Base-by-base conservation (phyloP, 768 basidiomycete genomes). In the Xerocomellus intermedius region DNA sequence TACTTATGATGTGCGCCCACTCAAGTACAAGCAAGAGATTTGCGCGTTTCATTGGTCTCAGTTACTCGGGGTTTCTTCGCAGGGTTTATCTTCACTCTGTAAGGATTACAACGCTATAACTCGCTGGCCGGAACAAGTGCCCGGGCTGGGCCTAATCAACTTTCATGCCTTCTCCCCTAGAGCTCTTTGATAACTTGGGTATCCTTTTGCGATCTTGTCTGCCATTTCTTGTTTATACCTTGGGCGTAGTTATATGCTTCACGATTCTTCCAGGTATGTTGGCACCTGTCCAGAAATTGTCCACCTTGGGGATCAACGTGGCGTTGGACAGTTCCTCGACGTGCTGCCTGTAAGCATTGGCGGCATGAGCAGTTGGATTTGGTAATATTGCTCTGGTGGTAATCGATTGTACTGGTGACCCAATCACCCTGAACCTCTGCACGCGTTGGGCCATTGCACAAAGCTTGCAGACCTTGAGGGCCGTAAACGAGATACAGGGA, bases 1-100 rank as follows among this genome's bases (percentile, higher is more conserved):
- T 24, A 48, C 48, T 57, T 33, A 42, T 24, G 44, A 51, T 57
- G 51, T 57, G 48, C 45, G 32, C 46, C 19, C 48, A 42, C 9
- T 46, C 47, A 7, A 37, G 37, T 48, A 37, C 30, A 42, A 33
- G 10, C 44, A 42, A 60, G 39, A 56, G 16, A 57, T 43, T 47
- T 54, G 22, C 37, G 32, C 43, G 6, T 47, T 55, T 47, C 26
- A 41, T 26, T 26, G 42, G 39, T 47, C 41, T 26, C 32, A 3
- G 28, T 26, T 26, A 4, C 8, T 30, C 2, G 42, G 19, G 5
- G 8, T 35, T 28, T 24, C n/a, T 28, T 42, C 19, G 33, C 24
- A 30, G 33, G 9, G 14, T 5, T 35, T 21, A 8, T 30, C 42
- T 16, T n/a, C 21, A 52, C 19, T 36, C 26, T 22, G 21, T 47